Conservation (phyloP, 2,329 filamentous ascomycete genomes). For the Fusarium xylarioides region DNA sequence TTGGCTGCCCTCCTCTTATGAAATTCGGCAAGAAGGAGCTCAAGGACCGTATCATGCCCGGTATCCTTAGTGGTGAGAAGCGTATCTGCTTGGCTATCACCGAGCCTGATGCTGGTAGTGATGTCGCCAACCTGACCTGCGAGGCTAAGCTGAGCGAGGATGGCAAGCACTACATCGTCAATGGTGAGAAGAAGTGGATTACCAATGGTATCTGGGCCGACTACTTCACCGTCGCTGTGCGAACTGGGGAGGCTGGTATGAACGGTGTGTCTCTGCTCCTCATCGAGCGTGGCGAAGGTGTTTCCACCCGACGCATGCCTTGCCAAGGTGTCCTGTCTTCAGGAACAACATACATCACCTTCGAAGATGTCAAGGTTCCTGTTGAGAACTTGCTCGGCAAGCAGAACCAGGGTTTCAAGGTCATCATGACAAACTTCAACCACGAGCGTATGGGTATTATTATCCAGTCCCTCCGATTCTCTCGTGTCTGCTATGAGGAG, state of each 20-base stretch:
- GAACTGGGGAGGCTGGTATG: conserved; percentile 90
- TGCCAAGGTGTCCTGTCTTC: conserved; percentile 94
- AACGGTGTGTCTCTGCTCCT: conserved; percentile 90
- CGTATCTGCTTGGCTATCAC: conserved; percentile 97
- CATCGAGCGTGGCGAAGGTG: conserved; percentile 89
- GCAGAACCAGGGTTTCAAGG: conserved; percentile 97
- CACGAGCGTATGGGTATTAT: conserved; percentile 99
- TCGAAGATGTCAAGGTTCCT: conserved; percentile 98
- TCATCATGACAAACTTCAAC: conserved; percentile 99
- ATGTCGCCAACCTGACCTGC: conserved; percentile 94
- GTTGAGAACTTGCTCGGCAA: conserved; percentile 99
- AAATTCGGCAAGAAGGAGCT: conserved; percentile 90
- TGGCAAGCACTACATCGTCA: conserved; percentile 99
- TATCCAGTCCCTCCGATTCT: conserved; percentile 95
- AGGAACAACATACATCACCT: conserved; percentile 87
- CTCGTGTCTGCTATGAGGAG: conserved; percentile 96
- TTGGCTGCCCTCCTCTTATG: conserved; percentile 89
- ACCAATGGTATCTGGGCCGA: conserved; percentile 97
- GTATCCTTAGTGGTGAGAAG: conserved; percentile 91
- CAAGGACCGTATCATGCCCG: conserved; percentile 87
- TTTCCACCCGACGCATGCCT: conserved; percentile 95
- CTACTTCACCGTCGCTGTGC: conserved; percentile 97
- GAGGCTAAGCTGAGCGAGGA: conserved; percentile 95
- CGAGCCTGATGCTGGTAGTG: conserved; percentile 92
- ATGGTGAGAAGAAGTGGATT: conserved; percentile 99